Percentiles rank a stretch among this genome's conserved stretches.
These are phyloP conservation scores for Chaetomium sp. DNA, from an alignment of 2,329 filamentous ascomycete species.

Conservation along the genomic window DNA sequence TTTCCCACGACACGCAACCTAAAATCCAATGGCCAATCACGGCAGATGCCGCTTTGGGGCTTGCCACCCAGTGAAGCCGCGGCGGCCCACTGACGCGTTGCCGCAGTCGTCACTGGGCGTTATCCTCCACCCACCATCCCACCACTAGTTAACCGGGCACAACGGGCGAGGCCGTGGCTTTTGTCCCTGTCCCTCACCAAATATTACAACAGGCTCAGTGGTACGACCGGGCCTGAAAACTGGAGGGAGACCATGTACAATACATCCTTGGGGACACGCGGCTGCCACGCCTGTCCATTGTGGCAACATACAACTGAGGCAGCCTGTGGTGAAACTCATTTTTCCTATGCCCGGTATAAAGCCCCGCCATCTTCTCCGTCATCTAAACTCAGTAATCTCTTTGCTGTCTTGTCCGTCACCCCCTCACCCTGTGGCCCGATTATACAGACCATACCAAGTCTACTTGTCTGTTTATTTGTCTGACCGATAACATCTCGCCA, in stretches of 20 bases:
- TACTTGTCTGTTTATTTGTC: background rate
- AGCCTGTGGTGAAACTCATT: background rate
- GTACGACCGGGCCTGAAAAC: too few relatives aligned
- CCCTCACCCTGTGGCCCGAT: background rate
- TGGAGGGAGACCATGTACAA: background rate
- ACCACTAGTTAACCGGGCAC: background rate
- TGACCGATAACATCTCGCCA: background rate
- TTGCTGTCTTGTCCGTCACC: background rate
- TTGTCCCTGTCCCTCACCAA: background rate
- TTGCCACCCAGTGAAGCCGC: background rate
- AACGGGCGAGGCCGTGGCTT: background rate
- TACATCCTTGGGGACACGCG: slow-evolving; percentile 3
- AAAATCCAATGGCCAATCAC: background rate
- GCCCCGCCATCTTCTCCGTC: too few relatives aligned
- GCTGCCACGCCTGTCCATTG: background rate
- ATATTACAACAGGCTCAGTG: background rate
- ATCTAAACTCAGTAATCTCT: background rate
- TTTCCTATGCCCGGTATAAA: too few relatives aligned
- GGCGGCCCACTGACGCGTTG: slow-evolving; percentile 10
- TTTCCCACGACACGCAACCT: background rate
- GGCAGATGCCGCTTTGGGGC: background rate
- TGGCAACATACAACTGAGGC: background rate
- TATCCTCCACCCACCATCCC: background rate
- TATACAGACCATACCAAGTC: too few relatives aligned
- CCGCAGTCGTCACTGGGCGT: slow-evolving; percentile 10